A percentile compares a stretch with the other conserved stretches of the same genome.
Evolutionary conservation across 1,284 basidiomycete genomes (phyloP).

Genomic region (Ustilago lituana): DNA sequence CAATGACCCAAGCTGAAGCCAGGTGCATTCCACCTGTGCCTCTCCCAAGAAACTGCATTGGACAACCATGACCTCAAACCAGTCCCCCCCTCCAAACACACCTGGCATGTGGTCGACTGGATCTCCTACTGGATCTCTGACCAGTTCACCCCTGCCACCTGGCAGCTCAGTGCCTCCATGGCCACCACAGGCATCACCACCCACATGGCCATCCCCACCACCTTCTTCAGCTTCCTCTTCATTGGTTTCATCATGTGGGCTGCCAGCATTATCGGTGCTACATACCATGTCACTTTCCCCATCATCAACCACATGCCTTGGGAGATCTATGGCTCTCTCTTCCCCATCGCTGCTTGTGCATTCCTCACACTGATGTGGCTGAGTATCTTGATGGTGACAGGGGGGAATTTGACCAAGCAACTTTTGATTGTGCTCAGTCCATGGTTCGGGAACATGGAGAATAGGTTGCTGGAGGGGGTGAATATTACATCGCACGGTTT

Average conservation of each 20-base stretch:
- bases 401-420: constrained; percentile 19
- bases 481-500: constrained; percentile 24
- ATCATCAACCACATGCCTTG: constrained; percentile 34
- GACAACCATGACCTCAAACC: constrained; percentile 33
- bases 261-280: constrained; percentile 23
- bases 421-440: constrained; percentile 25
- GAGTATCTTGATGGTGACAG: constrained; percentile 24
- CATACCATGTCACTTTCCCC: constrained; percentile 39
- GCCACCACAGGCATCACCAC: constrained; percentile 27
- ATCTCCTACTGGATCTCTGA: constrained; percentile 39
- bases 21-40: constrained; percentile 5
- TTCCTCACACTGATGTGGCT: constrained; percentile 35
- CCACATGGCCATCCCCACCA: constrained; percentile 21
- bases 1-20: background rate
- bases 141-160: constrained; percentile 34
- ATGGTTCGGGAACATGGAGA: constrained; percentile 22
- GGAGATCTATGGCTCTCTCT: constrained; percentile 23
- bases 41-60: constrained; percentile 31
- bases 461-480: constrained; percentile 18
- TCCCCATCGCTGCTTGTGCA: constrained; percentile 16
- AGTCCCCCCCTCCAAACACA: constrained; percentile 10
- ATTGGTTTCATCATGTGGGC: constrained; percentile 37
- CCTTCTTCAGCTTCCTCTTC: constrained; percentile 27
- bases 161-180: constrained; percentile 33
- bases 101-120: constrained; percentile 26